Conservation (phyloP, 441 rosid species). For the Mallotus repandus region DNA sequence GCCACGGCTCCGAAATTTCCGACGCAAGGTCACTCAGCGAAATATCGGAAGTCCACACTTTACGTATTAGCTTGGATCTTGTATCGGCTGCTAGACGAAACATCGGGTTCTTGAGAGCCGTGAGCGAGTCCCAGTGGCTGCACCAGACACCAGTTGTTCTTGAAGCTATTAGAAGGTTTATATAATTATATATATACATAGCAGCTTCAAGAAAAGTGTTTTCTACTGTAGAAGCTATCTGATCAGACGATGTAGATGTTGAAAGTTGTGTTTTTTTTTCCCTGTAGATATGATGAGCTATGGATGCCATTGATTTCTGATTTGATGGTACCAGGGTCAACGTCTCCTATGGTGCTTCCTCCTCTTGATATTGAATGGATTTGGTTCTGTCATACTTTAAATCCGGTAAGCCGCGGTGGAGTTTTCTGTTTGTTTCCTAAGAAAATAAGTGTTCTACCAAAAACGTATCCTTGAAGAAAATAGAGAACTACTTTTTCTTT, state of each 20-base stretch:
- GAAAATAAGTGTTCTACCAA: constrained; percentile 9
- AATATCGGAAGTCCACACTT: constrained; percentile 48
- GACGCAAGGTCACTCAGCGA: constrained; percentile 62
- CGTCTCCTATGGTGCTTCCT: constrained; percentile 69
- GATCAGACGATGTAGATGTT: constrained; percentile 19
- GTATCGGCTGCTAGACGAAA: constrained; percentile 67
- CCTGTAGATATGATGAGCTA: constrained; percentile 68
- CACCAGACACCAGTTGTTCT: constrained; percentile 45
- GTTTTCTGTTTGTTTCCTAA: constrained; percentile 28
- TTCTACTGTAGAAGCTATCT: neutral
- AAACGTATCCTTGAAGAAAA: neutral
- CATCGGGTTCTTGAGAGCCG: constrained; percentile 57
- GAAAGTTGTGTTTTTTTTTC: neutral
- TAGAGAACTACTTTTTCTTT: neutral
- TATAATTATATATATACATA: neutral
- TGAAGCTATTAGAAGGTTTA: constrained; percentile 78
- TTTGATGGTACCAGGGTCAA: constrained; percentile 49
- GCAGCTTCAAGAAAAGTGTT: neutral
- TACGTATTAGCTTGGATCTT: constrained; percentile 55
- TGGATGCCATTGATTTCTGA: constrained; percentile 95
- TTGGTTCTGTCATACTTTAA: constrained; percentile 91
- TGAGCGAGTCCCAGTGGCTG: constrained; percentile 63
- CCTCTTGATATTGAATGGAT: constrained; percentile 95
- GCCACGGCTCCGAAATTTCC: constrained; percentile 52
- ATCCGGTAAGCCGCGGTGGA: constrained; percentile 45